A percentile compares a stretch with the other conserved stretches of the same genome.
These are phyloP conservation scores for Ophiostoma himal-ulmi DNA, from an alignment of 2,329 filamentous ascomycete species.

Conservation along the genomic window DNA sequence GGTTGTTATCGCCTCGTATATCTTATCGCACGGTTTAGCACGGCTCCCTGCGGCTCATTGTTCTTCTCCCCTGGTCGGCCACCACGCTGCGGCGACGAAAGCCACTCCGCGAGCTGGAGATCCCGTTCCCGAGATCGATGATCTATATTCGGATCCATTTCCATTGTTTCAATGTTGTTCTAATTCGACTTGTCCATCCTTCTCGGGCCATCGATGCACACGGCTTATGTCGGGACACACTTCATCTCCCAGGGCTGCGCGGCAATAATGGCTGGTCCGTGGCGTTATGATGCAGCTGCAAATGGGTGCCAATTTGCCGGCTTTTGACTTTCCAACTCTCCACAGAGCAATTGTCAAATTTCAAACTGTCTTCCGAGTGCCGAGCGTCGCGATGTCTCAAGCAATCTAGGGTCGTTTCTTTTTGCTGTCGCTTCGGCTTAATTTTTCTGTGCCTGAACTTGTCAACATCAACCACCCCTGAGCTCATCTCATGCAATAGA, in stretches of 20 bases:
- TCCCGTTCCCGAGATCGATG: conserved; percentile 10
- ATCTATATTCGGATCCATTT: not conserved
- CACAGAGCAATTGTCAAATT: not conserved
- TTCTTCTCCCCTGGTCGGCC: not conserved
- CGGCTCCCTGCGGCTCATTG: conserved; percentile 1
- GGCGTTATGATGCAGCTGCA: not conserved
- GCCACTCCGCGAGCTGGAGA: conserved; percentile 7
- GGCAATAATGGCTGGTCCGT: not conserved
- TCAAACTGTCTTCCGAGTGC: not conserved
- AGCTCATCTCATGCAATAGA: not conserved
- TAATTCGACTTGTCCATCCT: not conserved
- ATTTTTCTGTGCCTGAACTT: not conserved
- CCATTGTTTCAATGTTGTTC: not conserved
- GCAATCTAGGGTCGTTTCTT: not conserved
- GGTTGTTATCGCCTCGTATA: not conserved
- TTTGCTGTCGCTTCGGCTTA: not conserved
- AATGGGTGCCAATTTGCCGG: not conserved
- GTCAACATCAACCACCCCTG: not conserved
- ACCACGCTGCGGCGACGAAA: not conserved
- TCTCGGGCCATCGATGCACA: not conserved
- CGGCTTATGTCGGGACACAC: conserved; percentile 8
- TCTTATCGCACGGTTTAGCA: conserved; percentile 7
- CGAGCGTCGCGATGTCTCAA: not conserved
- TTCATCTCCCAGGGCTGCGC: not conserved
- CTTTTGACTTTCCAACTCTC: not conserved